A percentile compares a stretch with the other conserved stretches of the same genome.
phyloP scores from a whole-genome alignment of 495 filamentous ascomycete species.

The Xylaria castorea region DNA sequence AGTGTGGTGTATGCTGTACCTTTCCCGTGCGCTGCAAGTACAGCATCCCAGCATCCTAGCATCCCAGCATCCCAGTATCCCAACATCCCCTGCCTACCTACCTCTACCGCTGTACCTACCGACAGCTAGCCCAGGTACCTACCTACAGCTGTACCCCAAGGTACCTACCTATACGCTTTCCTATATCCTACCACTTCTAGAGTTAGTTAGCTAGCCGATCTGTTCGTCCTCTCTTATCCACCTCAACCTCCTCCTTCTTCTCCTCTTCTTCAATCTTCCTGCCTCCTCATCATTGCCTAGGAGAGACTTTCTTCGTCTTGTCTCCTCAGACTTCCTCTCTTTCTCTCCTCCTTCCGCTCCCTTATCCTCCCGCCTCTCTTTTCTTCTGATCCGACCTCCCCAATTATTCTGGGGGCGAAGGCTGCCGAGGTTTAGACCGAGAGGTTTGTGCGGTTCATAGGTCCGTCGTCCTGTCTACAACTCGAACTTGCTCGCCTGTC shows the following conservation, averaged over 20 bases:
- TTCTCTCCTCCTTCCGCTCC: conserved; percentile 40
- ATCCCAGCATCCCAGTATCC: not conserved
- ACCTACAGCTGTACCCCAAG: conserved; percentile 9
- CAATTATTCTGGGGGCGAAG: conserved; percentile 41
- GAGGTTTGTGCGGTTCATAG: conserved; percentile 7
- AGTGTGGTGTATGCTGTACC: conserved; percentile 6
- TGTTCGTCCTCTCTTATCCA: conserved; percentile 39
- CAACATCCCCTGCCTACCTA: conserved; percentile 4
- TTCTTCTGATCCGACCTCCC: conserved; percentile 45
- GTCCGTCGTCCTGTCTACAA: not conserved
- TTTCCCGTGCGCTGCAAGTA: conserved; percentile 4
- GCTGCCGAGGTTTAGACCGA: conserved; percentile 41
- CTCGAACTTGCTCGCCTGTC: too few species aligned
- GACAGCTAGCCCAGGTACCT: conserved; percentile 19
- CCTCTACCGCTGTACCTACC: conserved; percentile 18
- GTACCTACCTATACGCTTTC: conserved; percentile 19
- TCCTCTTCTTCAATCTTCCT: conserved; percentile 48
- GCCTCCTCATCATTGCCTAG: conserved; percentile 50
- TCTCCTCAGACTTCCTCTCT: conserved; percentile 44
- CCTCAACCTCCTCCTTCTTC: conserved; percentile 47
- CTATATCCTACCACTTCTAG: conserved; percentile 24
- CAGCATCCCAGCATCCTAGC: not conserved
- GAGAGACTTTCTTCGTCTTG: conserved; percentile 47
- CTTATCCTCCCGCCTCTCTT: conserved; percentile 36
- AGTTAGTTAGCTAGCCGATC: conserved; percentile 35